Evolutionary conservation across 1,284 basidiomycete species (phyloP).

Genomic region (Apiotrichum domesticum): DNA sequence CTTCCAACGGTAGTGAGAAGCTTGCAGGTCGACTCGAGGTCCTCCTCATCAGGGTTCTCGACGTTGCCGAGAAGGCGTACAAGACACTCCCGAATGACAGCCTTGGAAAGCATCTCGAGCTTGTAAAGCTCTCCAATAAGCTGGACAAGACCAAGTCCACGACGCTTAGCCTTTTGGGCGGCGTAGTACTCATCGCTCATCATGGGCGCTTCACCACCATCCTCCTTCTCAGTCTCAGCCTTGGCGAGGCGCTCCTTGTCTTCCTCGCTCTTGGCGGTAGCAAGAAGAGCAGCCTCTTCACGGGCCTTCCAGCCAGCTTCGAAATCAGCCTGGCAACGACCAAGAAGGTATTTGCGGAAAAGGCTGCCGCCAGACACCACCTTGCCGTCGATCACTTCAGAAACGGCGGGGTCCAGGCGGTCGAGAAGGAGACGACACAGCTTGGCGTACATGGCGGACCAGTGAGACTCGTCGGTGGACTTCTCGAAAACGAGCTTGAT

Average conservation of each 20-base stretch:
- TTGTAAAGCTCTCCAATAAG: constrained; percentile 99
- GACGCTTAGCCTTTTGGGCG: constrained; percentile 92
- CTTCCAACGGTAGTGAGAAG: constrained; percentile 82
- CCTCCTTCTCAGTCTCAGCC: constrained; percentile 46
- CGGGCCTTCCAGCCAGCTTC: constrained; percentile 68
- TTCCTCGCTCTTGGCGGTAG: constrained; percentile 53
- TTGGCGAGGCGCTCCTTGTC: constrained; percentile 54
- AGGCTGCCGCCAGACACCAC: constrained; percentile 78
- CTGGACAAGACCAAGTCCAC: constrained; percentile 91
- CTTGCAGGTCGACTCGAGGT: constrained; percentile 93
- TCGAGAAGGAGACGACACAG: constrained; percentile 92
- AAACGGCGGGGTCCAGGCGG: constrained; percentile 74
- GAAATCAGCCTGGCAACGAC: constrained; percentile 91
- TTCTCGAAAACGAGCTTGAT: constrained; percentile 96
- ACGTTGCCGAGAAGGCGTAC: constrained; percentile 89
- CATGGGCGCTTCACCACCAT: constrained; percentile 52
- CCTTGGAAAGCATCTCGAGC: constrained; percentile 85
- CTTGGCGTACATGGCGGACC: constrained; percentile 95
- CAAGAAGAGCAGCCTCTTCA: constrained; percentile 53
- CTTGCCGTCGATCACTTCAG: constrained; percentile 81
- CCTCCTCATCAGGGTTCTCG: constrained; percentile 92
- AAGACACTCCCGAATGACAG: constrained; percentile 95
- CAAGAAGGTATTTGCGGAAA: constrained; percentile 83
- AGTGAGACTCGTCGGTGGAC: constrained; percentile 89
- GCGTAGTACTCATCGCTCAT: constrained; percentile 97